Evolutionary conservation across 179 eudicot species (phyloP), one percentile per base, ranked within the genome.

Genomic region (Amaranthus tricolor): DNA sequence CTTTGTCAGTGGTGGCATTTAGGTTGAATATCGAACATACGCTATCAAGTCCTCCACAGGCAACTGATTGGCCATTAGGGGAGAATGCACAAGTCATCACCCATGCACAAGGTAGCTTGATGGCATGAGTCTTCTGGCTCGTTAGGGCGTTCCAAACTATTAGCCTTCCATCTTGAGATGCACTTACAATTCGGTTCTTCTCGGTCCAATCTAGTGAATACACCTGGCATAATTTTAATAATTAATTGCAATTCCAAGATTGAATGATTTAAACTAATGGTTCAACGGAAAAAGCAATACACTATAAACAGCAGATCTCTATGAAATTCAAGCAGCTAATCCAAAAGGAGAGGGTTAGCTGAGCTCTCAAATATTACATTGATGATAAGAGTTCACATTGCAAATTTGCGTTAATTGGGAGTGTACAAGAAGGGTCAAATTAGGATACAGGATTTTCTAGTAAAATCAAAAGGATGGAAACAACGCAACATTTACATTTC

Each of bases 31-130:
- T 92, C 55, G 97, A 89, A 83, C 98, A 94, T 8, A 82, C 88
- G 53, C 97, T 94, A 74, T 94, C 97, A 73, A 94, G 94, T 62
- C 98, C 98, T 61, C 97, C 98, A 88, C 96, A 90, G 11, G 98
- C 98, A 81, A 94, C 97, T 49, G 96, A 88, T 60, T 92, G 93
- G 49, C 97, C 97, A 76, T 76, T 83, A 20, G 97, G 97, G 64
- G 98, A 94, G 85, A 94, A 94, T 14, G 98, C 96, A 80, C 96
- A 94, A 12, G 98, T 88, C 98, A 86, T 94, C 76, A 94, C 98
- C 98, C 98, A 94, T 7, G 98, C 92, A 86, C 98, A 94, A 66
- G 97, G 98, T 66, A 94, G 87, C 85, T 92, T 94, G 72, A 94
- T 94, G 72, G 94, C 89, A 84, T 94, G 97, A 71, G 90, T 94